Base-by-base conservation (phyloP, 306 rosid species). In the Medicago lupulina region DNA sequence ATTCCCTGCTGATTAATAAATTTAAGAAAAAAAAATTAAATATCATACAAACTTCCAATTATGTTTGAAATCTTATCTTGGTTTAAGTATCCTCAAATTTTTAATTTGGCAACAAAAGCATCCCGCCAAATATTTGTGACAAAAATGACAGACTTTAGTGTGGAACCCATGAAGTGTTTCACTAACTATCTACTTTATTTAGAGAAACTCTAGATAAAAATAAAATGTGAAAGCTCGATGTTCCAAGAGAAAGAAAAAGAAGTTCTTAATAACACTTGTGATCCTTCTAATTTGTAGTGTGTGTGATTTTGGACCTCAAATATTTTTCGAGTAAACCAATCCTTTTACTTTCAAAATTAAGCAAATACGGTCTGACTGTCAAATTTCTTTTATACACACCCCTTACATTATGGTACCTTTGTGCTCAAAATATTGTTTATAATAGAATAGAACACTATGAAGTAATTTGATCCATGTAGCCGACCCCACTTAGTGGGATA, bases 71-170 rank as follows among this genome's bases (percentile, higher is more conserved):
- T 65, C 19, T 41, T 54, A 41, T 67, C 69, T 67, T 65, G 34
- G 59, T 76, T 43, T 57, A 25, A 28, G 28, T 63, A 17, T 55
- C 39, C 69, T 76, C 57, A 77, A 77, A n/a, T 11, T 28, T 77
- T 57, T 55, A 39, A 43, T 67, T 28, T 14, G 25, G 51, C n/a
- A 68, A 18, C 53, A 57, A 67, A 67, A 23, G n/a, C 43, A 55
- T 43, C 57, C 25, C 46, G 2, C 8, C 28, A 17, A 16, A 17
- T 36, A 51, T 71, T 71, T 34, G 17, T 31, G 15, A 70, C 49
- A 23, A 9, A 75, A 65, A 21, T 15, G 57, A 14, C 46, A 76
- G 59, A 53, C 46, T 40, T 76, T 40, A 76, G 53, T 67, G 4
- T 7, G 34, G 75, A 13, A 55, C 21, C 50, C 23, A 67, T 43